phyloP scores from a whole-genome alignment of 495 filamentous ascomycete species.

The Sordaria brevicollis region DNA sequence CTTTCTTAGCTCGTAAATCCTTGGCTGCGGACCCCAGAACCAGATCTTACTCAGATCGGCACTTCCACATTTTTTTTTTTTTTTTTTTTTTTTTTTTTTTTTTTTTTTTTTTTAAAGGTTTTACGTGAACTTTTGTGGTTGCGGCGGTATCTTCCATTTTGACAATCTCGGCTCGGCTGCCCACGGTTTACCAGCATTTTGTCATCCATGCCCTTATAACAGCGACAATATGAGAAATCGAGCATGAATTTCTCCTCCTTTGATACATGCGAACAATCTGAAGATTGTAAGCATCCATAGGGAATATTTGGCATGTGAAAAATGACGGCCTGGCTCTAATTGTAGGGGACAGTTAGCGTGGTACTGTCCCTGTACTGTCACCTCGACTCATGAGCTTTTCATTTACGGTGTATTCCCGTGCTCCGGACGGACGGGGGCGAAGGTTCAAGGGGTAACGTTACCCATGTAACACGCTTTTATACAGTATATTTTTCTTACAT shows the following conservation, averaged over 20 bases:
- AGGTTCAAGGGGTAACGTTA: not conserved
- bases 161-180: not conserved
- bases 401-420: not conserved
- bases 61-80: not conserved
- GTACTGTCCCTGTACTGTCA: not conserved
- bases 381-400: not conserved
- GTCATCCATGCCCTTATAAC: not conserved
- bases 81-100: not conserved
- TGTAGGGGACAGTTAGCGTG: not conserved
- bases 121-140: not conserved
- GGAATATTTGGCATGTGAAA: not conserved
- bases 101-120: not conserved
- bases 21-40: not conserved
- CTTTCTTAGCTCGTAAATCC: not conserved
- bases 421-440: not conserved
- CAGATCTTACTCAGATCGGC: not conserved
- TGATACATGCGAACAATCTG: no score
- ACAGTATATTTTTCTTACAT: not conserved
- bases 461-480: not conserved
- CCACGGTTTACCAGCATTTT: not conserved
- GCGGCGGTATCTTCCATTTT: not conserved
- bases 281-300: no score
- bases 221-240: not conserved
- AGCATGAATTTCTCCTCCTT: no score
- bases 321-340: not conserved